phyloP scores from a whole-genome alignment of 2,329 filamentous ascomycete species.

The Fusarium tricinctum region DNA sequence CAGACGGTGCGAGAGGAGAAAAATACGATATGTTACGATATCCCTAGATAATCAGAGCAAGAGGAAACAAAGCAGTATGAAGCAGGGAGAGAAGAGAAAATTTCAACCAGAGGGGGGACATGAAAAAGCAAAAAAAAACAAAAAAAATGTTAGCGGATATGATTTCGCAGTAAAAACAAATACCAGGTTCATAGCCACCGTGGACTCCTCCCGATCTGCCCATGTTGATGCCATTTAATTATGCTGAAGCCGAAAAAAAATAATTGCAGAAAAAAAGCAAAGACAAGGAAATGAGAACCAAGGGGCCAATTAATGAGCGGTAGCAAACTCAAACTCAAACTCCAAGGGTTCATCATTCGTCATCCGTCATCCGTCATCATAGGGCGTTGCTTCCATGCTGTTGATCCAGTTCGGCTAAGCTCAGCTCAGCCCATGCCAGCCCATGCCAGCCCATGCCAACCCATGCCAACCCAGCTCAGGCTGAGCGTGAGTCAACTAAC shows the following conservation, averaged over 20 bases:
- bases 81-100: neutral
- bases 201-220: conserved; percentile 32
- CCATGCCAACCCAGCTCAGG: no score
- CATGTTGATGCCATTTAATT: conserved; percentile 8
- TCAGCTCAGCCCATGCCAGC: no score
- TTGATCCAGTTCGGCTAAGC: conserved; percentile 12
- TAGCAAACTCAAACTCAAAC: neutral
- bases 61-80: neutral
- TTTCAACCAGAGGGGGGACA: neutral
- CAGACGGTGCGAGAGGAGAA: conserved; percentile 1
- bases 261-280: conserved; percentile 12
- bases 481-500: no score
- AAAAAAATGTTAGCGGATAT: conserved; percentile 35
- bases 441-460: no score
- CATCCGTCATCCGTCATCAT: conserved; percentile 4
- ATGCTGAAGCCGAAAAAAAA: neutral
- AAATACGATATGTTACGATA: conserved; percentile 22
- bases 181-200: conserved; percentile 29
- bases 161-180: conserved; percentile 35
- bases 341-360: neutral
- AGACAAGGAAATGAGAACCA: conserved; percentile 20
- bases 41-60: conserved; percentile 1
- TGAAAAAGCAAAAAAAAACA: neutral
- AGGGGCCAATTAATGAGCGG: conserved; percentile 6
- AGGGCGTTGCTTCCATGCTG: conserved; percentile 3